A percentile compares a stretch with the other conserved stretches of the same genome.
Evolutionary conservation across 2,329 filamentous ascomycete genomes (phyloP).

Genomic region (Epichloe baconii): DNA sequence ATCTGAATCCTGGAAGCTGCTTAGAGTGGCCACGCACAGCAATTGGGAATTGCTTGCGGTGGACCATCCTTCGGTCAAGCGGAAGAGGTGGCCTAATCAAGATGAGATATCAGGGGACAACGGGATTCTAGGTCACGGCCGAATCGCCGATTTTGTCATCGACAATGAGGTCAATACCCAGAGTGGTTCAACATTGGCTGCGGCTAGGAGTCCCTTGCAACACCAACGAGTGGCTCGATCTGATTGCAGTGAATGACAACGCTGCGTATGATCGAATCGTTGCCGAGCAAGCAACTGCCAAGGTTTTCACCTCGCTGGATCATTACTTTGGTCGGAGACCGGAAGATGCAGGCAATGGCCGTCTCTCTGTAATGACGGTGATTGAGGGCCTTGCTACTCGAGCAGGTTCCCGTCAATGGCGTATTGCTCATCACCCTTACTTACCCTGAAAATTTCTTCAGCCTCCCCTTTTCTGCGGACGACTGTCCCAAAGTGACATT

Average conservation of each 20-base stretch:
- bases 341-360: neutral
- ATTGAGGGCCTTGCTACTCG: neutral
- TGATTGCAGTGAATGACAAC: neutral
- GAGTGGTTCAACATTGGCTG: conserved; percentile 2
- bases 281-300: neutral
- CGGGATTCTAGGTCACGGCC: neutral
- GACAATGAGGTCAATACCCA: neutral
- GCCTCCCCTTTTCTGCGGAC: neutral
- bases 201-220: neutral
- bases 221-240: neutral
- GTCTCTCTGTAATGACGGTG: neutral
- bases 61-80: too few relatives aligned
- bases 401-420: neutral
- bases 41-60: too few relatives aligned
- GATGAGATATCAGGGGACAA: neutral
- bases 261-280: neutral
- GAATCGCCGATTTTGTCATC: conserved; percentile 1
- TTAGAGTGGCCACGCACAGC: neutral
- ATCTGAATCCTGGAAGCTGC: neutral
- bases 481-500: neutral
- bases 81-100: neutral
- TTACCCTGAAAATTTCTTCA: neutral
- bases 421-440: neutral
- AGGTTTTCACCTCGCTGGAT: neutral
- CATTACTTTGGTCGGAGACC: neutral